Conservation (phyloP, 148 eudicot genomes). For the Euryodendron excelsum region DNA sequence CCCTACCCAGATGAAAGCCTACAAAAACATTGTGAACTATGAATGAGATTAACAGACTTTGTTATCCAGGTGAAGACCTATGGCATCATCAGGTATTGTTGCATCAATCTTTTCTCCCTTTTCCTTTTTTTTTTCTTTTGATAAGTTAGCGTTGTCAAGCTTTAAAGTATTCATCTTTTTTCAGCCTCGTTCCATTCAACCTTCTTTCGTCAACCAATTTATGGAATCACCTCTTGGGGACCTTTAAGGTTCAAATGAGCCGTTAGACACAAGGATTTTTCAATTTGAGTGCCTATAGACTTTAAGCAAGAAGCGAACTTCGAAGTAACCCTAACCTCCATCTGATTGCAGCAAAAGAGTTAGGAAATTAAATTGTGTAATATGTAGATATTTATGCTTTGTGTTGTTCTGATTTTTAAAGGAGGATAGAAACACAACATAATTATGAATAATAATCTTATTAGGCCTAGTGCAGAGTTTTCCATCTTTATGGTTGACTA, state of each 20-base stretch:
- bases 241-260: not conserved
- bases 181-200: not conserved
- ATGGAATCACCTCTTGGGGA: not conserved
- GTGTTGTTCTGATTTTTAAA: not conserved
- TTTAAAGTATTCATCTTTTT: not conserved
- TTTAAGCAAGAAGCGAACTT: not conserved
- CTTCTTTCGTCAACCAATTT: not conserved
- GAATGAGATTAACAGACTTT: not conserved
- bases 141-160: not conserved
- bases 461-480: not conserved
- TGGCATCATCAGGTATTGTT: not conserved
- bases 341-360: not conserved
- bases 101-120: not conserved
- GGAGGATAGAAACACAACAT: not conserved
- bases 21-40: not conserved
- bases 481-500: not conserved
- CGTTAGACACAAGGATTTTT: not conserved
- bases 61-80: not conserved
- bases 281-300: too few species aligned
- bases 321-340: not conserved
- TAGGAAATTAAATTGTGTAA: not conserved
- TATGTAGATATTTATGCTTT: not conserved
- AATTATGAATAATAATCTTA: not conserved
- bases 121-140: too few species aligned
- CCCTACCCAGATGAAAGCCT: too few species aligned